Percentiles rank a stretch among this genome's conserved stretches.
Conservation (phyloP, 169 alveolate genomes). For the Toxoplasma gondii region DNA sequence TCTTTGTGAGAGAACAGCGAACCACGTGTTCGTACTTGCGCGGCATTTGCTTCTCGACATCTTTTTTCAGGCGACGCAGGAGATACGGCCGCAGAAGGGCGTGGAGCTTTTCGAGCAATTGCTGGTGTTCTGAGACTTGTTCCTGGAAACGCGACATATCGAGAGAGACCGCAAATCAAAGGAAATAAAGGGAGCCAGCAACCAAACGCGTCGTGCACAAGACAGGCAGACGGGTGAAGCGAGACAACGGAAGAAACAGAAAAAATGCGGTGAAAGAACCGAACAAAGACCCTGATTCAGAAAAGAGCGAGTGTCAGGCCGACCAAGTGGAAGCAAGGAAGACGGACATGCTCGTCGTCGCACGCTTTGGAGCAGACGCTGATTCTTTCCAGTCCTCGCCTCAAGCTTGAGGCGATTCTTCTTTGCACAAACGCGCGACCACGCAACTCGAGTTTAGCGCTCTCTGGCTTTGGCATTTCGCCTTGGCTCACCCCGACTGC, state of each 20-base stretch:
- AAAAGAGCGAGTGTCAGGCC: background rate
- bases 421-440: too few relatives aligned
- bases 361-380: too few relatives aligned
- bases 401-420: too few relatives aligned
- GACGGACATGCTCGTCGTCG: too few relatives aligned
- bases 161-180: background rate
- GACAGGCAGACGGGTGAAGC: background rate
- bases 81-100: constrained; percentile 97
- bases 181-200: background rate
- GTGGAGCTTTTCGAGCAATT: constrained; percentile 90
- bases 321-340: background rate
- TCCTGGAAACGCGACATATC: constrained; percentile 66
- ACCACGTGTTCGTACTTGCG: constrained; percentile 81
- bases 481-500: too few relatives aligned
- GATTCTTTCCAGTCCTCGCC: too few relatives aligned
- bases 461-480: too few relatives aligned
- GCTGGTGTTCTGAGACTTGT: constrained; percentile 57
- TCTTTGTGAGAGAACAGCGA: constrained; percentile 64
- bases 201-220: background rate
- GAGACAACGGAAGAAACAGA: background rate
- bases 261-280: background rate
- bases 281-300: background rate
- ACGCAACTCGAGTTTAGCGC: too few relatives aligned
- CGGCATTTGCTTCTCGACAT: constrained; percentile 99
- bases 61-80: constrained; percentile 96